Evolutionary conservation across 257 asterid genomes (phyloP), one percentile per base, ranked within the genome.

Genomic region (Eucommia ulmoides): DNA sequence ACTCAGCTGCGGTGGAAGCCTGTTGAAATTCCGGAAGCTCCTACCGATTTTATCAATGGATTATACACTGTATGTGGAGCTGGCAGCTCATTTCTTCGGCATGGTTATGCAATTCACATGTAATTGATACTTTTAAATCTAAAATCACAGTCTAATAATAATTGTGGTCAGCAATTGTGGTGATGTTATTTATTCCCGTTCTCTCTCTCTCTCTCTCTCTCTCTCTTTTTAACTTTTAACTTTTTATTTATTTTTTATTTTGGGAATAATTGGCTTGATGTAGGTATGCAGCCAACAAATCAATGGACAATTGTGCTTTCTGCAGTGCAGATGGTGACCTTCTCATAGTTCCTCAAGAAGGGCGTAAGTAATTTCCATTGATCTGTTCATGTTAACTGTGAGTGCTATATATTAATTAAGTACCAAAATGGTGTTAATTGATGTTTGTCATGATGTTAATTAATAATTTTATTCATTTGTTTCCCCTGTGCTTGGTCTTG

Each of bases 281-380:
- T 59, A 85, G 96, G 93, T 89, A 85, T 41, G 19, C 84, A 47
- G 94, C 98, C 29, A 83, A 89, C 75, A 81, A 74, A 68, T 78
- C 94, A 23, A 89, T 89, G 98, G 94, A 79, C 17, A 72, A 81
- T 56, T 89, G 73, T 66, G 94, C 98, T 17, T 82, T 89, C 69
- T 89, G 96, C 63, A 85, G 79, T 75, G 98, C 98, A 24, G 98
- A 89, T 68, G 98, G 98, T 10, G 98, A 82, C 72, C 80, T 85
- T 76, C 51, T 89, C 71, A 73, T 89, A 65, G 98, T 89, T 73
- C 98, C 98, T 65, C 96, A 89, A 67, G 51, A 65, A 64, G 98
- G 98, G 75, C 74, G 96, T 82, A 78, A 80, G 96, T 76, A 58
- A 60, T 44, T 19, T 53, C 50, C 55, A 54, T 49, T 33, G n/a